Percentiles rank a stretch among this genome's conserved stretches.
Conservation (phyloP, 495 filamentous ascomycete species). For the Penicillium roqueforti region DNA sequence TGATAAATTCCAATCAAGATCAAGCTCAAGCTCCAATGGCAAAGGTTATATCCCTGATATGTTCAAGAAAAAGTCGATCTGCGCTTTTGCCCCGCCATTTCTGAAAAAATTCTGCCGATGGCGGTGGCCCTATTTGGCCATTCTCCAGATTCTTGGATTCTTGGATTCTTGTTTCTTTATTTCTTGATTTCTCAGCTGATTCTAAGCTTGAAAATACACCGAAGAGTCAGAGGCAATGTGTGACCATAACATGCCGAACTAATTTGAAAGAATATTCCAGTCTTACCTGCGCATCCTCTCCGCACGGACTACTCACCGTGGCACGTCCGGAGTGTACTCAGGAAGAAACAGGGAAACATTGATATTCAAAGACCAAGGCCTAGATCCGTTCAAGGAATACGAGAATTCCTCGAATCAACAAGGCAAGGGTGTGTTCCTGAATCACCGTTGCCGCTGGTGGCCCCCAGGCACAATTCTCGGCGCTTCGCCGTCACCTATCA, state of each 20-base stretch:
- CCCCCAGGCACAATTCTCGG: slow-evolving; percentile 12
- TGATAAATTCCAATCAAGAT: slow-evolving; percentile 7
- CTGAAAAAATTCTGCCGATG: slow-evolving; percentile 10
- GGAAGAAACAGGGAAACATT: background rate
- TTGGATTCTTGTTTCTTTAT: background rate
- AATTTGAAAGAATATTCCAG: background rate
- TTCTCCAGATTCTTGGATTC: too few species aligned
- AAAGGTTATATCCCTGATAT: background rate
- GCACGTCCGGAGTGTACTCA: background rate
- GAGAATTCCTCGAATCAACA: background rate
- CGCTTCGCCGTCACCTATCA: slow-evolving; percentile 26
- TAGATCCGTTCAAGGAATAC: background rate
- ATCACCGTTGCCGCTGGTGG: slow-evolving; percentile 14
- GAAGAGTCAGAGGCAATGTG: background rate
- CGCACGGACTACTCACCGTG: background rate
- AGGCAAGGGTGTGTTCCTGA: background rate
- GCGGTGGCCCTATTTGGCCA: too few species aligned
- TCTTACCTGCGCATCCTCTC: background rate
- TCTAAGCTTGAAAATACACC: too few species aligned
- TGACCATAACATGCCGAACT: background rate
- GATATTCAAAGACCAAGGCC: background rate
- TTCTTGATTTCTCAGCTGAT: too few species aligned
- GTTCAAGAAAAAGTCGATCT: slow-evolving; percentile 8
- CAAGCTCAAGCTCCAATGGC: background rate
- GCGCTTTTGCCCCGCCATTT: slow-evolving; percentile 15